phyloP scores from a whole-genome alignment of 805 yeast genomes.

The Zygoascus tannicola region DNA sequence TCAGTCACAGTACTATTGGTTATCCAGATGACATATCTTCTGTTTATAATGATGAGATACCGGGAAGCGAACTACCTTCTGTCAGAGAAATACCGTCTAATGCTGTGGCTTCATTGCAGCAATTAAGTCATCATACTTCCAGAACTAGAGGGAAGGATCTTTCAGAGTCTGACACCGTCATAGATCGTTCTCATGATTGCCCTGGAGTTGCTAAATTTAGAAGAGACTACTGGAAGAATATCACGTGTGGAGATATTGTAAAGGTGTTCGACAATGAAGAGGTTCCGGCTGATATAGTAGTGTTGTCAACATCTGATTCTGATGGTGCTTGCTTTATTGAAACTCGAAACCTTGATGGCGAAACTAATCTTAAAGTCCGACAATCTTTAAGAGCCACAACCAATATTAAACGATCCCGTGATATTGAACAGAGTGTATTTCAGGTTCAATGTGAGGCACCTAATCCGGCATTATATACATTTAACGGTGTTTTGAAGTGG shows the following conservation, averaged over 20 bases:
- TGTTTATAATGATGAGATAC: not conserved
- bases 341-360: constrained; percentile 66
- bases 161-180: constrained; percentile 14
- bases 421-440: constrained; percentile 48
- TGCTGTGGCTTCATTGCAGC: not conserved
- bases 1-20: constrained; percentile 1
- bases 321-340: constrained; percentile 65
- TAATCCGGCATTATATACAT: constrained; percentile 52
- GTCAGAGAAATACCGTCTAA: constrained; percentile 1
- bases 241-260: constrained; percentile 65
- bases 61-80: constrained; percentile 7
- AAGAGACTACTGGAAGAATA: constrained; percentile 59
- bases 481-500: constrained; percentile 57
- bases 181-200: constrained; percentile 27
- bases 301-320: constrained; percentile 58
- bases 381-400: constrained; percentile 46
- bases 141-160: not conserved
- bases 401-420: constrained; percentile 45
- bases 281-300: constrained; percentile 66
- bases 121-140: not conserved
- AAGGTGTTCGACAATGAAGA: constrained; percentile 62
- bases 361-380: constrained; percentile 60
- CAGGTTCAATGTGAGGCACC: constrained; percentile 67
- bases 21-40: not conserved
- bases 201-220: constrained; percentile 33